These are phyloP conservation scores for Coemansia erecta DNA, from an alignment of 192 early-diverging fungal species.

Conservation along the genomic window DNA sequence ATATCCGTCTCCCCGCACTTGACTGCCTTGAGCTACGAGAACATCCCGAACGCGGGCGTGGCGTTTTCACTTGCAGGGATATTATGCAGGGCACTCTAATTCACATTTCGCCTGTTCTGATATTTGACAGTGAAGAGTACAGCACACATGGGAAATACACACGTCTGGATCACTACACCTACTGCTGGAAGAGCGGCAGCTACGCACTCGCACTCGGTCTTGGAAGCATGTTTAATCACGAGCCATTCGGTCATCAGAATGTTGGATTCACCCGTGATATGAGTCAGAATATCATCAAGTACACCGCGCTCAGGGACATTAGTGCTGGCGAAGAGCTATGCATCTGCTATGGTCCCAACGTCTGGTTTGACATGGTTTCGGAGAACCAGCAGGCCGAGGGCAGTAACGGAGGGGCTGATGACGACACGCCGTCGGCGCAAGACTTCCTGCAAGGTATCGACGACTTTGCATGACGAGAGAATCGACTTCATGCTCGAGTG, in stretches of 20 bases:
- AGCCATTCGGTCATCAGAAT: conserved; percentile 52
- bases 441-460: conserved; percentile 9
- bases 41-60: conserved; percentile 58
- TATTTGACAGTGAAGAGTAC: conserved; percentile 58
- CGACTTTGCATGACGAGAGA: neutral
- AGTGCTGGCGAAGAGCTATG: conserved; percentile 59
- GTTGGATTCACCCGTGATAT: conserved; percentile 64
- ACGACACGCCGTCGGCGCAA: neutral
- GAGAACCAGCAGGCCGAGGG: neutral
- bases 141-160: conserved; percentile 58
- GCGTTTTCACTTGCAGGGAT: conserved; percentile 51
- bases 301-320: conserved; percentile 57
- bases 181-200: conserved; percentile 57
- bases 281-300: conserved; percentile 55
- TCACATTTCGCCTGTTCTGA: conserved; percentile 60
- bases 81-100: conserved; percentile 51
- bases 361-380: conserved; percentile 63
- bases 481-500: neutral
- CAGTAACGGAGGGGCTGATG: no score
- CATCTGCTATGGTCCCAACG: conserved; percentile 63
- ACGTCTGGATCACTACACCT: conserved; percentile 64
- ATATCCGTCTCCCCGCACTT: conserved; percentile 14
- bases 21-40: conserved; percentile 51
- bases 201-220: conserved; percentile 64
- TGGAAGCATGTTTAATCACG: conserved; percentile 69